These are phyloP conservation scores for Hirsutella thompsonii DNA, from an alignment of 2,329 filamentous ascomycete genomes.

Conservation along the genomic window DNA sequence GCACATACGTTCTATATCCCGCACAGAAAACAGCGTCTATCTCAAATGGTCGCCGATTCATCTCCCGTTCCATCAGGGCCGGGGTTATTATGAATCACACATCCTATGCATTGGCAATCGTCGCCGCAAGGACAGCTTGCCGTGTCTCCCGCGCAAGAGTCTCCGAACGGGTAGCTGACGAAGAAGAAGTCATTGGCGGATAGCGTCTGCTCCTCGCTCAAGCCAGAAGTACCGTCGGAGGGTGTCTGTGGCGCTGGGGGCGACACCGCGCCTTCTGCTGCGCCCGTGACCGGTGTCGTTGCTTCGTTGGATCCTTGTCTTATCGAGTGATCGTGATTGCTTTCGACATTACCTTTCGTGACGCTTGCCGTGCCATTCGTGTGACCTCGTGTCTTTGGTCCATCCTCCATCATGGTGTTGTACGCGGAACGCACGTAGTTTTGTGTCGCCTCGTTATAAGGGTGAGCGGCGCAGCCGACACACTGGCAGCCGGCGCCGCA, in stretches of 20 bases:
- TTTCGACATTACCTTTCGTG: slow-evolving; percentile 11
- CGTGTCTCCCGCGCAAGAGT: slow-evolving; percentile 34
- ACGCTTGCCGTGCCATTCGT: slow-evolving; percentile 11
- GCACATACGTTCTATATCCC: too few species aligned
- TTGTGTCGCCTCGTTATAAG: slow-evolving; percentile 51
- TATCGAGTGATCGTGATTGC: slow-evolving; percentile 8
- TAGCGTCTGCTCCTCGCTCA: slow-evolving; percentile 36
- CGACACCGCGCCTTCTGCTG: slow-evolving; percentile 18
- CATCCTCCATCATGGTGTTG: slow-evolving; percentile 25
- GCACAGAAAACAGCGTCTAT: too few species aligned
- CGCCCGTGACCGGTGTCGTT: slow-evolving; percentile 6
- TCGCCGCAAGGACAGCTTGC: slow-evolving; percentile 44
- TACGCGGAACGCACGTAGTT: slow-evolving; percentile 37
- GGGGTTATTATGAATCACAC: slow-evolving; percentile 34
- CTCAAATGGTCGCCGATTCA: background rate
- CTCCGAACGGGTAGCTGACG: slow-evolving; percentile 38
- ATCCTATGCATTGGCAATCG: slow-evolving; percentile 45
- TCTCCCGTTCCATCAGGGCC: slow-evolving; percentile 3
- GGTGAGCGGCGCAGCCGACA: slow-evolving; percentile 54
- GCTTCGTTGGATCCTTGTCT: slow-evolving; percentile 10
- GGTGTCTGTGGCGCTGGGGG: slow-evolving; percentile 31
- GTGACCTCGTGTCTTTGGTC: slow-evolving; percentile 9
- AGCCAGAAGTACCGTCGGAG: slow-evolving; percentile 29
- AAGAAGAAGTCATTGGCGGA: slow-evolving; percentile 45
- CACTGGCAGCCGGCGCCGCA: slow-evolving; percentile 57